Evolutionary conservation across 2,329 filamentous ascomycete species (phyloP), one percentile per base, ranked within the genome.

Genomic region (Amesomyces nigricolor): DNA sequence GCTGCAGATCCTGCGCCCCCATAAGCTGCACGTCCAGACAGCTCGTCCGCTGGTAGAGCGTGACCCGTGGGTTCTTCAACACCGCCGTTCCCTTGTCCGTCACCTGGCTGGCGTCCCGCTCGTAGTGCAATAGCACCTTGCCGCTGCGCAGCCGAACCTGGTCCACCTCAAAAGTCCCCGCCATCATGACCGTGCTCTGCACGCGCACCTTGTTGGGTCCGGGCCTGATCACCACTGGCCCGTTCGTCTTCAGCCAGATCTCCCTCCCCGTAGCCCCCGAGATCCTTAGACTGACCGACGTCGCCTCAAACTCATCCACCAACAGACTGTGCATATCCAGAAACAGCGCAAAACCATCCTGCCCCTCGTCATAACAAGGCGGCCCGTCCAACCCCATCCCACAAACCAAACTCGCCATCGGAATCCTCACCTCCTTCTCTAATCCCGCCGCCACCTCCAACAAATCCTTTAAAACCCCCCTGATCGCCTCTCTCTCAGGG

Each of bases 131-230:
- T 22, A 77, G 70, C 2, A 92, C 72, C 44, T 87, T 88, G 45
- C 76, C 80, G 5, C 81, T 77, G 22, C 76, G 72, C 22, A 96
- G 70, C 13, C 82, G 78, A 38, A 96, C 75, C 60, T 85, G 83
- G 62, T 91, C 88, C 44, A 94, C 80, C 56, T 84, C 80, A 65
- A 90, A 96, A 26, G 80, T 80, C 1, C 91, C 91, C 19, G 86
- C 82, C 3, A 88, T 80, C 35, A 83, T 80, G 14, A 81, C 73
- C 58, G 74, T 76, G 59, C 74, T 77, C 53, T 70, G 69, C 5
- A 80, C 68, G 38, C 70, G 65, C 7, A 83, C 63, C 44, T 60
- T 71, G 53, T 71, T 82, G 19, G 73, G 68, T 0, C 86, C 85
- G 7, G 78, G 78, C 61, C 74, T 77, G 39, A 89, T 70, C 0